These are phyloP conservation scores for Pseudocercospora macadamiae DNA, from an alignment of 2,329 filamentous ascomycete genomes.

Conservation along the genomic window DNA sequence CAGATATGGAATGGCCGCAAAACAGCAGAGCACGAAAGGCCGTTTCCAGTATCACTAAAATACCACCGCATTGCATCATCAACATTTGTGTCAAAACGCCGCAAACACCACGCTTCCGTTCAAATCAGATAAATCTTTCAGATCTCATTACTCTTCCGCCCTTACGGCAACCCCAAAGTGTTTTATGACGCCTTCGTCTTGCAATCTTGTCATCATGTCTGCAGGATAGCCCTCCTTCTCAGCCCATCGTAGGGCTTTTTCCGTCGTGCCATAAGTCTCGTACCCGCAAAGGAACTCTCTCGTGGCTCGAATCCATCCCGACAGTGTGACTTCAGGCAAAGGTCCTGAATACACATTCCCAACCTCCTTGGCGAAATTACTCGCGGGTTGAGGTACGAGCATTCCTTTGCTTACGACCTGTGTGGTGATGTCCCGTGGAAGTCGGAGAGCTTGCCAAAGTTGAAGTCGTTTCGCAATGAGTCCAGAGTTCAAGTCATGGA, in stretches of 20 bases:
- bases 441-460: conserved; percentile 14
- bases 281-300: conserved; percentile 13
- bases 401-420: conserved; percentile 11
- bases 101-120: conserved; percentile 1
- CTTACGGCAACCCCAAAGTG: conserved; percentile 9
- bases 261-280: conserved; percentile 12
- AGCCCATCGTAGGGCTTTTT: conserved; percentile 12
- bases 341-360: conserved; percentile 7
- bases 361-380: conserved; percentile 9
- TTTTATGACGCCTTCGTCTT: conserved; percentile 7
- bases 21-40: neutral
- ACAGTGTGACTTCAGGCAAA: conserved; percentile 2
- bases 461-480: neutral
- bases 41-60: neutral
- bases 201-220: conserved; percentile 10
- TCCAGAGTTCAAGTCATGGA: neutral
- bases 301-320: conserved; percentile 7
- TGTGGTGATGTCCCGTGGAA: conserved; percentile 14
- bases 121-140: no score
- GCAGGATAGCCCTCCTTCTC: conserved; percentile 10
- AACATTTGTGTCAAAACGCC: neutral
- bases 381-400: conserved; percentile 11
- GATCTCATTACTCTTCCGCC: neutral
- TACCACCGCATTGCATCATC: no score
- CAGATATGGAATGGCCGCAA: conserved; percentile 2